A percentile compares a stretch with the other conserved stretches of the same genome.
phyloP scores from a whole-genome alignment of 345 rosid genomes.

The Gynandropsis gynandra region DNA sequence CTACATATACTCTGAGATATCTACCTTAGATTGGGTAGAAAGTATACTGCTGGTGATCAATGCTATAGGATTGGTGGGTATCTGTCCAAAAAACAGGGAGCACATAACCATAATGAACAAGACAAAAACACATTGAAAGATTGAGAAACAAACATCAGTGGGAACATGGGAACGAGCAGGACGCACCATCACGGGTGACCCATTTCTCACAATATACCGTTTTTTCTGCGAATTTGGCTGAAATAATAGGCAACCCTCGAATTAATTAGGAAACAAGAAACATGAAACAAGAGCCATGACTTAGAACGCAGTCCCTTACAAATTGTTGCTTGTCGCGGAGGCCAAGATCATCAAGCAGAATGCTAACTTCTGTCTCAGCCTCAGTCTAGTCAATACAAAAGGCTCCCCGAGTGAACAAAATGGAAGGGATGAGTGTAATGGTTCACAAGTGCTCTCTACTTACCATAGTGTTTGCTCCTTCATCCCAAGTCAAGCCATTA shows the following conservation, averaged over 20 bases:
- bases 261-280: constrained; percentile 7
- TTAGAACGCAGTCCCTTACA: constrained; percentile 36
- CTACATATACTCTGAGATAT: constrained; percentile 17
- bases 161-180: constrained; percentile 18
- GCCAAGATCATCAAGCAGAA: constrained; percentile 68
- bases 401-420: neutral
- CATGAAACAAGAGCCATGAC: neutral
- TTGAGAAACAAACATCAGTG: constrained; percentile 12
- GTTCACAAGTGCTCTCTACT: neutral
- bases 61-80: constrained; percentile 73
- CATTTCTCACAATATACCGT: constrained; percentile 71
- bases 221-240: constrained; percentile 86
- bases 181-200: constrained; percentile 66
- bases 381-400: constrained; percentile 43
- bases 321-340: constrained; percentile 75
- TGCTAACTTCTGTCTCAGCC: constrained; percentile 66
- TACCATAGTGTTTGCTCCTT: constrained; percentile 97
- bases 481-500: constrained; percentile 74
- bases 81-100: constrained; percentile 33
- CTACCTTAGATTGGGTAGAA: constrained; percentile 78
- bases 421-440: neutral
- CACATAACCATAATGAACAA: constrained; percentile 8
- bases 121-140: constrained; percentile 9
- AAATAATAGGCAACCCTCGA: constrained; percentile 16
- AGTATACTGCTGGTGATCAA: constrained; percentile 59